Percentiles rank a stretch among this genome's conserved stretches.
Evolutionary conservation across 2,329 filamentous ascomycete species (phyloP).

Genomic region (Clonostachys byssicola): DNA sequence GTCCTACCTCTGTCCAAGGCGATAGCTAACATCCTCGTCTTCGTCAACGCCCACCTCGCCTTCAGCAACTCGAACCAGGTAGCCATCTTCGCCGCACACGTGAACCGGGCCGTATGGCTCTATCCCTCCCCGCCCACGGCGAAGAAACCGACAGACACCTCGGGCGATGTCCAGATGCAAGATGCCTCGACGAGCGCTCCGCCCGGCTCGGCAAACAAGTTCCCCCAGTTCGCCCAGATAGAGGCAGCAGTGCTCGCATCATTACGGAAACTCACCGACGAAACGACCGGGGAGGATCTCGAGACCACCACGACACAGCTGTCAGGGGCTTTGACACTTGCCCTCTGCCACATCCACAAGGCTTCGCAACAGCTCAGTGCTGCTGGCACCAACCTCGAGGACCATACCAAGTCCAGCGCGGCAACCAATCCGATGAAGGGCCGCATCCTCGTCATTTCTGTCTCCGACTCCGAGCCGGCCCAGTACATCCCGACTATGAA

Average conservation of each 20-base stretch:
- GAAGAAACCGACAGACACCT: conserved; percentile 14
- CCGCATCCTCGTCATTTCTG: conserved; percentile 85
- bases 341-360: conserved; percentile 88
- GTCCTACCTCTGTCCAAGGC: conserved; percentile 78
- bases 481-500: conserved; percentile 99
- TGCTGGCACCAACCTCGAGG: conserved; percentile 39
- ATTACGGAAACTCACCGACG: conserved; percentile 66
- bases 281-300: conserved; percentile 63
- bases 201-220: conserved; percentile 71
- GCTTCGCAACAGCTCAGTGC: conserved; percentile 61
- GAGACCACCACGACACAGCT: conserved; percentile 79
- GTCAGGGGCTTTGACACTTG: conserved; percentile 84
- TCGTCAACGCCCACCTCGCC: conserved; percentile 93
- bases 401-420: conserved; percentile 24
- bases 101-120: conserved; percentile 81
- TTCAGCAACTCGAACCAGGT: conserved; percentile 93
- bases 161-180: conserved; percentile 56
- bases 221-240: conserved; percentile 83
- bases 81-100: conserved; percentile 85
- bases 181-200: conserved; percentile 28
- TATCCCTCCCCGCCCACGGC: conserved; percentile 58
- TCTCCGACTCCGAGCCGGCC: conserved; percentile 78
- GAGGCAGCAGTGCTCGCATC: conserved; percentile 76
- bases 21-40: conserved; percentile 86
- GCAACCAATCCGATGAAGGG: conserved; percentile 24